Evolutionary conservation across 2,329 filamentous ascomycete genomes (phyloP).

Genomic region (Bipolaris gigantea): DNA sequence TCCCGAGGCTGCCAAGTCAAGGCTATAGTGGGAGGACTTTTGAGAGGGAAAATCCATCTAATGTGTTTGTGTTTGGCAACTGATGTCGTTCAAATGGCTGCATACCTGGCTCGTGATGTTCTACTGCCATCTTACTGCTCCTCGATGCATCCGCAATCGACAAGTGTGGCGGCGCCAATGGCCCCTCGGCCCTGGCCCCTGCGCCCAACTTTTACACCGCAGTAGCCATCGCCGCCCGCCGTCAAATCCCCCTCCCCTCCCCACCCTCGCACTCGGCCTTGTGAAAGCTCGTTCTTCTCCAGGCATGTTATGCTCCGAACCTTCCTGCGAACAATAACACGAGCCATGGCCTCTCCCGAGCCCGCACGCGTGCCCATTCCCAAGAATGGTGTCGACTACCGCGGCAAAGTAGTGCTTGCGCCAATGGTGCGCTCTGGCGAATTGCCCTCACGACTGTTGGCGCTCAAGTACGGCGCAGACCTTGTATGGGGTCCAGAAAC

Average conservation of each 20-base stretch:
- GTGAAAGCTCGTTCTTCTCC: background rate
- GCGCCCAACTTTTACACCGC: slow-evolving; percentile 15
- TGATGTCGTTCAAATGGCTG: too few relatives aligned
- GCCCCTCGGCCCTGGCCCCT: slow-evolving; percentile 8
- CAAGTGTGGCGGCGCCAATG: slow-evolving; percentile 3
- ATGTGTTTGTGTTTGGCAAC: background rate
- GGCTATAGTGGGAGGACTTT: slow-evolving; percentile 22
- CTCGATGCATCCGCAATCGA: background rate
- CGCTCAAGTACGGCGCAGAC: slow-evolving; percentile 93
- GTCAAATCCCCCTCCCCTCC: background rate
- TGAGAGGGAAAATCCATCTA: background rate
- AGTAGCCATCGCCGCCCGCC: background rate
- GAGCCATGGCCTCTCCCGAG: slow-evolving; percentile 35
- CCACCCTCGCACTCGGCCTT: slow-evolving; percentile 4
- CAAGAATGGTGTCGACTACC: slow-evolving; percentile 85
- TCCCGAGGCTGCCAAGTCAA: slow-evolving; percentile 45
- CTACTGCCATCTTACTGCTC: too few relatives aligned
- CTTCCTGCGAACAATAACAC: slow-evolving; percentile 31
- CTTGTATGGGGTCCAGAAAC: slow-evolving; percentile 98
- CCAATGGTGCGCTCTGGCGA: slow-evolving; percentile 99
- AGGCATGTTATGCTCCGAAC: slow-evolving; percentile 47
- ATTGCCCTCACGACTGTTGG: slow-evolving; percentile 82
- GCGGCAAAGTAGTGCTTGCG: slow-evolving; percentile 89
- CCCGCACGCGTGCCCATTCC: slow-evolving; percentile 76
- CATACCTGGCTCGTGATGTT: background rate